phyloP scores from a whole-genome alignment of 2,329 filamentous ascomycete genomes.

The Colletotrichum incanum region DNA sequence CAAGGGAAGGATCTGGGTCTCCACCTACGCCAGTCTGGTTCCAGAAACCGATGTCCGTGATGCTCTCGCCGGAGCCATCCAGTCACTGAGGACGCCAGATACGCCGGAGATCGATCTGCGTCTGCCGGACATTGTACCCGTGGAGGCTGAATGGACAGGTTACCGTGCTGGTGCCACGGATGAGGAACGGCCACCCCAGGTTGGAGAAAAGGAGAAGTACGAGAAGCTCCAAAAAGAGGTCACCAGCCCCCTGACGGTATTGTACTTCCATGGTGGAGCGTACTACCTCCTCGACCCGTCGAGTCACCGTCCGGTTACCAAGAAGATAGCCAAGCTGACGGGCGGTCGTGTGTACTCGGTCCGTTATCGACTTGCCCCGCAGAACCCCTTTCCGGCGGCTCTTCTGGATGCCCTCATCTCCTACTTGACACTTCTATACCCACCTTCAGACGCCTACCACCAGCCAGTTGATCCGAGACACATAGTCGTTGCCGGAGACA shows the following conservation, averaged over 20 bases:
- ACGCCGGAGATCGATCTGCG: conserved; percentile 49
- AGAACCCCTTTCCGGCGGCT: conserved; percentile 81
- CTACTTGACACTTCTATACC: conserved; percentile 82
- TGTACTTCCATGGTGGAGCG: conserved; percentile 85
- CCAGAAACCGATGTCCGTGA: conserved; percentile 72
- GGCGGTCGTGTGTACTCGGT: conserved; percentile 80
- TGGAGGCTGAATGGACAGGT: conserved; percentile 85
- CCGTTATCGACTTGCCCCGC: conserved; percentile 82
- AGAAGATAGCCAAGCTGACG: conserved; percentile 76
- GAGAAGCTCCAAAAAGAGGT: conserved; percentile 77
- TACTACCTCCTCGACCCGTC: conserved; percentile 81
- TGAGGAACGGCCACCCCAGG: conserved; percentile 65
- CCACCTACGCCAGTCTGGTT: conserved; percentile 75
- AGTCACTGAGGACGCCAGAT: conserved; percentile 60
- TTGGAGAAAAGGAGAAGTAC: conserved; percentile 78
- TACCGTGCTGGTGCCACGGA: conserved; percentile 71
- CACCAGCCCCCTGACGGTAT: conserved; percentile 72
- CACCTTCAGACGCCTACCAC: conserved; percentile 78
- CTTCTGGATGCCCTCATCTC: conserved; percentile 81
- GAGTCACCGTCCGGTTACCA: conserved; percentile 73
- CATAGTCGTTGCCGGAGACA: conserved; percentile 82
- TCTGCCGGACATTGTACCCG: conserved; percentile 67
- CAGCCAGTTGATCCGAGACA: conserved; percentile 74
- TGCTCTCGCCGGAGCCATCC: conserved; percentile 71
- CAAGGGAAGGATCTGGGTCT: conserved; percentile 87